Percentiles rank a stretch among this genome's conserved stretches.
phyloP scores from a whole-genome alignment of 2,329 filamentous ascomycete species.

The Lizonia empirigonia region DNA sequence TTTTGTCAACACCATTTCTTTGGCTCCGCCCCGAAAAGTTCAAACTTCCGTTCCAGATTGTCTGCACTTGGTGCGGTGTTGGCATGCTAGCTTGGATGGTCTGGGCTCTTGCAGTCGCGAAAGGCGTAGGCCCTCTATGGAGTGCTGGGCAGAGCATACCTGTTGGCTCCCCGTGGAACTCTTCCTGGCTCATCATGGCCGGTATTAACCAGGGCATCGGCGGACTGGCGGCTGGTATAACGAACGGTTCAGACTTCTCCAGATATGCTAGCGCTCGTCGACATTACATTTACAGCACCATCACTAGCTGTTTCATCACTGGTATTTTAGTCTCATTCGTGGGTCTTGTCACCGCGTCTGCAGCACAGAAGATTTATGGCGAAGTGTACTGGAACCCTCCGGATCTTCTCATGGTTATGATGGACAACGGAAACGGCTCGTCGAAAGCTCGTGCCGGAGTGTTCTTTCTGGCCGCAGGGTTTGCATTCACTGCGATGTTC shows the following conservation, averaged over 20 bases:
- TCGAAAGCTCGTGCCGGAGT: constrained; percentile 44
- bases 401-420: constrained; percentile 54
- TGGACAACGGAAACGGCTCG: constrained; percentile 52
- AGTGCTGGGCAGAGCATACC: constrained; percentile 47
- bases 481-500: constrained; percentile 49
- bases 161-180: constrained; percentile 44
- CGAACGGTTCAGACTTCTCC: constrained; percentile 54
- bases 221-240: constrained; percentile 50
- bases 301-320: constrained; percentile 49
- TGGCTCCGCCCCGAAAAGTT: constrained; percentile 59
- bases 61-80: constrained; percentile 52
- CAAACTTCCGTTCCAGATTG: constrained; percentile 54
- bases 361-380: constrained; percentile 46
- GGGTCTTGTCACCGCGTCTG: constrained; percentile 52
- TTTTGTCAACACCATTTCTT: constrained; percentile 52
- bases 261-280: constrained; percentile 49
- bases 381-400: constrained; percentile 51
- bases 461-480: constrained; percentile 46
- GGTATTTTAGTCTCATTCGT: constrained; percentile 51
- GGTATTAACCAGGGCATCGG: constrained; percentile 54
- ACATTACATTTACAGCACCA: constrained; percentile 49
- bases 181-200: constrained; percentile 55
- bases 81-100: constrained; percentile 57
- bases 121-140: constrained; percentile 54
- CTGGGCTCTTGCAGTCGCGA: constrained; percentile 54